Evolutionary conservation across 2,329 filamentous ascomycete species (phyloP).

Genomic region (Teratosphaeria zuluensis): DNA sequence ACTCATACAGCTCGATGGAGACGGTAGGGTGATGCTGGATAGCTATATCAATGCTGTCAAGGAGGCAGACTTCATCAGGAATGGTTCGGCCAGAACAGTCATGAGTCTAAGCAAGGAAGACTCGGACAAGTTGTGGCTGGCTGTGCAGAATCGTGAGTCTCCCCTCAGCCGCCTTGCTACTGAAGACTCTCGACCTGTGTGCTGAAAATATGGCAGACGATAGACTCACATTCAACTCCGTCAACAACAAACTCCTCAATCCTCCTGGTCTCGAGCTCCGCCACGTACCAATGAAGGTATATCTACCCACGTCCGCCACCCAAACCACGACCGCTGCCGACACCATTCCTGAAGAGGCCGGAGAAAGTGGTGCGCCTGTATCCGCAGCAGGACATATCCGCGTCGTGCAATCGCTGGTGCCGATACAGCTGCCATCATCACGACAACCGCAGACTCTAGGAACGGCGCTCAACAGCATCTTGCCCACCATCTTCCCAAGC

Average conservation of each 20-base stretch:
- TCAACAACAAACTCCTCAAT: conserved; percentile 69
- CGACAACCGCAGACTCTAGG: conserved; percentile 61
- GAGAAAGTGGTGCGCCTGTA: conserved; percentile 3
- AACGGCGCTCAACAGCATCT: conserved; percentile 60
- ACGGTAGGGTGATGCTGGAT: conserved; percentile 50
- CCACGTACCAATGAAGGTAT: conserved; percentile 80
- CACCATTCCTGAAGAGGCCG: conserved; percentile 17
- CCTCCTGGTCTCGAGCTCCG: conserved; percentile 60
- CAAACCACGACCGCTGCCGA: conserved; percentile 25
- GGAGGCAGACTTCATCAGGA: conserved; percentile 77
- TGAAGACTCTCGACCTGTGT: background rate
- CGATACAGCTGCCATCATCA: conserved; percentile 31
- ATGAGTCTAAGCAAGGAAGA: conserved; percentile 82
- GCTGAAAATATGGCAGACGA: conserved; percentile 48
- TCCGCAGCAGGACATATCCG: conserved; percentile 31
- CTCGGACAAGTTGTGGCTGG: conserved; percentile 71
- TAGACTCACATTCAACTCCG: conserved; percentile 58
- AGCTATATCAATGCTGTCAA: conserved; percentile 62
- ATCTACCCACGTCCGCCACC: conserved; percentile 53
- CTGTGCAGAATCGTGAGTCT: conserved; percentile 59
- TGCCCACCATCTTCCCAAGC: conserved; percentile 81
- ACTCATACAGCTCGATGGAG: conserved; percentile 46
- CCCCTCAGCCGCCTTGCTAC: background rate
- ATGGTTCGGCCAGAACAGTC: conserved; percentile 79
- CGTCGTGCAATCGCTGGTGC: conserved; percentile 64